phyloP scores from a whole-genome alignment of 2,329 filamentous ascomycete species.

The Bipolaris gigantea region DNA sequence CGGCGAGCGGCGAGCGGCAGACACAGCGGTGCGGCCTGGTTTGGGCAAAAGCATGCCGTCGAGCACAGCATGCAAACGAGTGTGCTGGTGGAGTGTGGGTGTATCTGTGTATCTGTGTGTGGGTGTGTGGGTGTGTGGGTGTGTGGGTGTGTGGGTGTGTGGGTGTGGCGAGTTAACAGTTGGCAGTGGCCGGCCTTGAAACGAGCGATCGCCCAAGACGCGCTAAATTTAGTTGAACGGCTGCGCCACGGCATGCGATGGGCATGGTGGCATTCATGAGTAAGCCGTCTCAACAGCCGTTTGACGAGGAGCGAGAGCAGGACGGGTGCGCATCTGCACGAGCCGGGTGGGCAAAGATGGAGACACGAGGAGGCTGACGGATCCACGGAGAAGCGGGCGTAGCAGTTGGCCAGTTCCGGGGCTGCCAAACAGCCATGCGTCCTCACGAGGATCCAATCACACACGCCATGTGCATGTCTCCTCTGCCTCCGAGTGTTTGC shows the following conservation, averaged over 20 bases:
- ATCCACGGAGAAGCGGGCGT: neutral
- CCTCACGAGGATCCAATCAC: conserved; percentile 4
- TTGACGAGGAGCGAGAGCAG: no score
- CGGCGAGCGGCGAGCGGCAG: neutral
- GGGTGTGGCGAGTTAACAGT: neutral
- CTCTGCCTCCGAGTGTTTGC: no score
- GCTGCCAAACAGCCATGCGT: conserved; percentile 1
- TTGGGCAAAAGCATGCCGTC: neutral
- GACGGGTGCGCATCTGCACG: no score
- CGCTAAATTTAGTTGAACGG: conserved; percentile 13
- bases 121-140: neutral
- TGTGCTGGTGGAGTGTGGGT: neutral
- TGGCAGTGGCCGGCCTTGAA: conserved; percentile 4
- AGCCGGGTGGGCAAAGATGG: neutral
- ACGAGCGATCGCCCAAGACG: conserved; percentile 8
- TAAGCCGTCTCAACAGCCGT: neutral
- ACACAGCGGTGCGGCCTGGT: neutral
- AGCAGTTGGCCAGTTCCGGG: conserved; percentile 7
- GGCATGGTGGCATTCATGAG: neutral
- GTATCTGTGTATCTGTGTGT: neutral
- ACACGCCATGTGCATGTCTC: neutral
- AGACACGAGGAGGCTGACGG: no score
- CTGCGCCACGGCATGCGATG: conserved; percentile 12
- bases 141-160: neutral
- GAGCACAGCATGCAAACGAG: neutral